Evolutionary conservation across 2,329 filamentous ascomycete genomes (phyloP).

Genomic region (Zymoseptoria ardabiliae): DNA sequence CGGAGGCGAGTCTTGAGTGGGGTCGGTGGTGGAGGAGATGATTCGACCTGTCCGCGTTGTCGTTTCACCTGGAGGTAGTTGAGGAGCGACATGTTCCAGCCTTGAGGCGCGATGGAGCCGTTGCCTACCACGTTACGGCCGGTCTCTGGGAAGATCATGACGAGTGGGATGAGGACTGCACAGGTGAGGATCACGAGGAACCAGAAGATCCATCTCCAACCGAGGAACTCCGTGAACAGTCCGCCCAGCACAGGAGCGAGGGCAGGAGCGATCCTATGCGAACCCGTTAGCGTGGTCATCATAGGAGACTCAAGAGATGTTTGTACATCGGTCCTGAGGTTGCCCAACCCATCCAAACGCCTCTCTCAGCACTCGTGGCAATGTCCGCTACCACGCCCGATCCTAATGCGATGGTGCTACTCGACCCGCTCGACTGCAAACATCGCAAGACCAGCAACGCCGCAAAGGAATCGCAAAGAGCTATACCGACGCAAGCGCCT

Average conservation of each 20-base stretch:
- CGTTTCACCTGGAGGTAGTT: slow-evolving; percentile 19
- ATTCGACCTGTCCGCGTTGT: slow-evolving; percentile 1
- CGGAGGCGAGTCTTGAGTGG: slow-evolving; percentile 27
- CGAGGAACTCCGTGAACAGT: slow-evolving; percentile 28
- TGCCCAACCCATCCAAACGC: slow-evolving; percentile 28
- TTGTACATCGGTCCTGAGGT: slow-evolving; percentile 21
- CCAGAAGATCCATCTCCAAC: slow-evolving; percentile 36
- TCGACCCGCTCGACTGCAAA: slow-evolving; percentile 33
- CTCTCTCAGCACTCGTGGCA: slow-evolving; percentile 27
- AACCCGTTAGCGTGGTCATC: background rate
- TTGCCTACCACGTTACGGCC: slow-evolving; percentile 36
- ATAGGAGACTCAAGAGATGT: slow-evolving; percentile 7
- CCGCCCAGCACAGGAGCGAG: slow-evolving; percentile 25
- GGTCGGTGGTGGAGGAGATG: slow-evolving; percentile 17
- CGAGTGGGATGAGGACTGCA: slow-evolving; percentile 22
- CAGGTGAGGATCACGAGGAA: slow-evolving; percentile 35
- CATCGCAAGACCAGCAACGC: slow-evolving; percentile 19
- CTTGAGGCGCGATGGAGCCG: slow-evolving; percentile 24
- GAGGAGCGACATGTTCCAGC: slow-evolving; percentile 25
- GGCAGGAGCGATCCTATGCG: slow-evolving; percentile 18
- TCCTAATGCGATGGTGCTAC: slow-evolving; percentile 32
- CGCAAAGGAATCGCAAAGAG: slow-evolving; percentile 13
- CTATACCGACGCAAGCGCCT: slow-evolving; percentile 19
- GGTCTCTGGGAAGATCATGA: slow-evolving; percentile 32
- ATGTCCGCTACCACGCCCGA: slow-evolving; percentile 30